Percentiles rank a stretch among this genome's conserved stretches.
Evolutionary conservation across 1,284 basidiomycete genomes (phyloP).

Genomic region (Ustilago sp.): DNA sequence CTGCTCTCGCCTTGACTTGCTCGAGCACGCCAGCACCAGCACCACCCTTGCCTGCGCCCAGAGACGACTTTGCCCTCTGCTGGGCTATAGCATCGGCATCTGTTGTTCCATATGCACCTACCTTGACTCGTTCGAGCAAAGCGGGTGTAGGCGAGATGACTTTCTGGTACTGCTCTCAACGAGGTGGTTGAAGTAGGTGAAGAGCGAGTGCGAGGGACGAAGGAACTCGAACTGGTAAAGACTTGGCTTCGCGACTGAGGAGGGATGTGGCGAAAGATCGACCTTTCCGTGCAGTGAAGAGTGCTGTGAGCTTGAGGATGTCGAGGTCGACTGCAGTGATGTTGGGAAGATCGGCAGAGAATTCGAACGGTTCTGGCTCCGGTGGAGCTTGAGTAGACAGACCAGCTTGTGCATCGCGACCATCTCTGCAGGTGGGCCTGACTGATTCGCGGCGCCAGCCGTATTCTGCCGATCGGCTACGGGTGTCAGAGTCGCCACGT

Average conservation of each 20-base stretch:
- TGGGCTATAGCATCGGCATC: conserved; percentile 20
- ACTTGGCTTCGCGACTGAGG: conserved; percentile 87
- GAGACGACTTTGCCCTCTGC: conserved; percentile 21
- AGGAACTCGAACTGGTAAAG: conserved; percentile 99
- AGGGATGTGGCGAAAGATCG: conserved; percentile 86
- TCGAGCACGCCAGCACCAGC: conserved; percentile 79
- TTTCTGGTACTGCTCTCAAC: conserved; percentile 95
- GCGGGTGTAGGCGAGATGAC: conserved; percentile 86
- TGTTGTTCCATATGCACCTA: conserved; percentile 53
- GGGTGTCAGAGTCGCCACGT: conserved; percentile 35
- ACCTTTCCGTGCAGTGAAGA: conserved; percentile 93
- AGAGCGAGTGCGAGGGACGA: conserved; percentile 92
- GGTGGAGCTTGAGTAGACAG: conserved; percentile 69
- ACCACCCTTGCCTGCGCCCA: conserved; percentile 55
- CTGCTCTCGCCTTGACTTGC: conserved; percentile 80
- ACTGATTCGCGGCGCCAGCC: conserved; percentile 4
- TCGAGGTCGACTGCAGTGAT: conserved; percentile 87
- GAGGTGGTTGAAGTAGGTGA: conserved; percentile 94
- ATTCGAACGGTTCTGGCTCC: conserved; percentile 86
- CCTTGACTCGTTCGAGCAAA: conserved; percentile 76
- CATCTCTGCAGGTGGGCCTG: conserved; percentile 4
- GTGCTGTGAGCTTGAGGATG: conserved; percentile 79
- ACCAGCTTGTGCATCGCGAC: conserved; percentile 2
- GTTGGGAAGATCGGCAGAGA: conserved; percentile 87
- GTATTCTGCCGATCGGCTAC: conserved; percentile 20